Evolutionary conservation across 164 flowering plant genomes (phyloP).

Genomic region (Liquidambar formosana): DNA sequence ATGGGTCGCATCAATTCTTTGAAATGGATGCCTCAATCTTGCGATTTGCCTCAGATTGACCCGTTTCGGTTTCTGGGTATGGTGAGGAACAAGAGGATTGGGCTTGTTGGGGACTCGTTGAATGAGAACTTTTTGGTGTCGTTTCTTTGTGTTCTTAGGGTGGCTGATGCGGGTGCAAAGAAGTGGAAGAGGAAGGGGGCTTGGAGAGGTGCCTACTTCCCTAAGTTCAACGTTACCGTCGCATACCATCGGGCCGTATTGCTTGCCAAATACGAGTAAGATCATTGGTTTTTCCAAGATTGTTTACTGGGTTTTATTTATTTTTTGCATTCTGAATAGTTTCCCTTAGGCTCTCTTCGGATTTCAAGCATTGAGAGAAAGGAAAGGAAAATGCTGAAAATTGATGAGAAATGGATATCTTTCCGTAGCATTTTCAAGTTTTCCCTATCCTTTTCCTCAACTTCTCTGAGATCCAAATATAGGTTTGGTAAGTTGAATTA

Average conservation of each 20-base stretch:
- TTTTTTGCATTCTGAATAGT: no score
- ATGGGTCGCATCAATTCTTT: slow-evolving; percentile 81
- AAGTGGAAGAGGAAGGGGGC: slow-evolving; percentile 97
- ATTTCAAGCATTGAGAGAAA: no score
- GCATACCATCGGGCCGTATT: slow-evolving; percentile 92
- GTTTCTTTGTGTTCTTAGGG: slow-evolving; percentile 67
- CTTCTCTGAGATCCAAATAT: no score
- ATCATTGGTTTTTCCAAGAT: no score
- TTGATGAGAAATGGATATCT: no score
- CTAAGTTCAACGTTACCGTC: slow-evolving; percentile 86
- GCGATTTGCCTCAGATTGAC: slow-evolving; percentile 51
- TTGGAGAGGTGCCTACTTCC: slow-evolving; percentile 95
- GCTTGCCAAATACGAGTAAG: slow-evolving; percentile 87
- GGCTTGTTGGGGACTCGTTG: slow-evolving; percentile 93
- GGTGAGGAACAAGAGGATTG: slow-evolving; percentile 72
- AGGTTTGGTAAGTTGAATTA: no score
- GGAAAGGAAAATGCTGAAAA: no score
- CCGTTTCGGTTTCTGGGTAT: slow-evolving; percentile 55
- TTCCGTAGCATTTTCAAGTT: no score
- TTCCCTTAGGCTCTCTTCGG: no score
- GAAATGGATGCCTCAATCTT: slow-evolving; percentile 78
- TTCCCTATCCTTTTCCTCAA: no score
- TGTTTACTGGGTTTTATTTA: no score
- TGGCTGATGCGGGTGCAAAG: slow-evolving; percentile 67
- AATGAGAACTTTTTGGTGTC: slow-evolving; percentile 85